Evolutionary conservation across 352 stramenopile genomes (phyloP), one percentile per base, ranked within the genome.

Genomic region (Phytophthora citrophthora): DNA sequence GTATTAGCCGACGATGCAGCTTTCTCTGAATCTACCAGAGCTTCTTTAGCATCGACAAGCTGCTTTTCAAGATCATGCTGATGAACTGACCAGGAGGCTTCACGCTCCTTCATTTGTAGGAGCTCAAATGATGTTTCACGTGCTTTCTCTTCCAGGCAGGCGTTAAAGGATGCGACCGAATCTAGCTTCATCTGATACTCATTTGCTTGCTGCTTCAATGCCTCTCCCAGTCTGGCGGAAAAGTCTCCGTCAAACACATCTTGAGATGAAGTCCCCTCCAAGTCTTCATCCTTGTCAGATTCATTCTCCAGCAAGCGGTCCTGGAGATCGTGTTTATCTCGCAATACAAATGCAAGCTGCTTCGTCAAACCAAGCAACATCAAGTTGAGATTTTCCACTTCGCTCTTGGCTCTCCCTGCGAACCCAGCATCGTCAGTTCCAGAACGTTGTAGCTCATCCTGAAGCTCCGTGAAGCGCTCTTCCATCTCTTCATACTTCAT

Each of bases 401-500:
- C 74, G 31, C 46, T 73, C 5, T 61, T 68, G 9, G 56, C 24
- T 43, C 70, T 51, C 48, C 26, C 26, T 45, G 56, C 24, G 24
- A 44, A 16, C 15, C 39, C 50, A 26, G 44, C 13, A 41, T 53
- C 24, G 39, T 51, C 38, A 26, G 69, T 47, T 12, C 62, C 49
- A 49, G 44, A 52, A 12, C 69, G 64, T 29, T 81, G 62, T 34
- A 84, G 13, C 26, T 78, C 72, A 1, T 89, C 74, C 51, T 92
- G 79, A 1, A 91, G 62, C 34, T 85, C 70, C 2, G 64, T 44
- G 18, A 83, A 83, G 5, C 72, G 70, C 45, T 93, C 79, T 53
- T 92, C 78, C 32, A 93, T 66, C 47, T 94, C 82, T 65, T 94
- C 87, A 50, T 88, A 93, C 60, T 92, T 95, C 57, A 93, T 79